A percentile compares a stretch with the other conserved stretches of the same genome.
phyloP scores from a whole-genome alignment of 108 stramenopile species.

The Seminavis robusta region DNA sequence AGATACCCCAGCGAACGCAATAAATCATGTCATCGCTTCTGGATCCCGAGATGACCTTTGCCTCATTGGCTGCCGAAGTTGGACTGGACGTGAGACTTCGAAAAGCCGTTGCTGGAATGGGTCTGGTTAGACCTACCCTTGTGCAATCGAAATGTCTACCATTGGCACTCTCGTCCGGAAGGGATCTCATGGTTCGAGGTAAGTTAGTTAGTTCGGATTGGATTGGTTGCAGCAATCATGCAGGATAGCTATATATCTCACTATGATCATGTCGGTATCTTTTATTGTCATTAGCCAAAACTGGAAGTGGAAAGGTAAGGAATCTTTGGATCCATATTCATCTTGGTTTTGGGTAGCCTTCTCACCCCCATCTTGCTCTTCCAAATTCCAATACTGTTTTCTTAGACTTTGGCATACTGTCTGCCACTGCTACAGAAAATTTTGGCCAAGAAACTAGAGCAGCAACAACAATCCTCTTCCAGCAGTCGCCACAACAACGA shows the following conservation, averaged over 20 bases:
- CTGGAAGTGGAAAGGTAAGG: slow-evolving; percentile 98
- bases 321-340: no score
- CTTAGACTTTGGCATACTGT: slow-evolving; percentile 91
- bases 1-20: no score
- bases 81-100: slow-evolving; percentile 79
- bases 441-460: slow-evolving; percentile 44
- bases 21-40: slow-evolving; percentile 25
- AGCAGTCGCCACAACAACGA: slow-evolving; percentile 7
- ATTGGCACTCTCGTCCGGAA: slow-evolving; percentile 74
- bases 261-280: no score
- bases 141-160: slow-evolving; percentile 86
- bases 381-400: no score
- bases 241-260: no score
- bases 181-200: slow-evolving; percentile 92
- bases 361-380: no score
- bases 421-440: slow-evolving; percentile 94
- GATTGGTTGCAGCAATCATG: no score
- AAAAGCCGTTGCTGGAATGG: slow-evolving; percentile 76
- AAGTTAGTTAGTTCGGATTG: no score
- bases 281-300: no score
- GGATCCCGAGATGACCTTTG: slow-evolving; percentile 68
- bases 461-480: slow-evolving; percentile 5
- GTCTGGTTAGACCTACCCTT: slow-evolving; percentile 72
- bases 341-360: no score
- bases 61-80: slow-evolving; percentile 60